Evolutionary conservation across 805 yeast genomes (phyloP).

Genomic region (Wickerhamiella sorbophila): DNA sequence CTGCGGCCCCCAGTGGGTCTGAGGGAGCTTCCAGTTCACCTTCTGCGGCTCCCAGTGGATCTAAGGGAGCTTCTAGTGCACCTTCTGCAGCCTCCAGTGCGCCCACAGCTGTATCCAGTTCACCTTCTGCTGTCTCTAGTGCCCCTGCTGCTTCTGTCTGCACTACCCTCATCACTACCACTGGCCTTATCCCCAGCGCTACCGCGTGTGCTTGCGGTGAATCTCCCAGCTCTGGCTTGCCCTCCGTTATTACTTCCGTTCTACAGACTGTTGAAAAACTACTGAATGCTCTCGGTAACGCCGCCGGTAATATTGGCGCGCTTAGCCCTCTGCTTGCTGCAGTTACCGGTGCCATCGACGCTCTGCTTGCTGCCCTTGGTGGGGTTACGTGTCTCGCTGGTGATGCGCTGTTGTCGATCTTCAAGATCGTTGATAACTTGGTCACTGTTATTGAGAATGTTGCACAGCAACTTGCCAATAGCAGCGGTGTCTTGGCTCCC

Average conservation of each 20-base stretch:
- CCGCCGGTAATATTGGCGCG: conserved; percentile 4
- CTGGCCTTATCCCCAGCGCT: too few species aligned
- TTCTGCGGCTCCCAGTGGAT: too few species aligned
- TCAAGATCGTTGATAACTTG: background rate
- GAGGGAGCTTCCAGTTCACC: too few species aligned
- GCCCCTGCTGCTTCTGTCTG: background rate
- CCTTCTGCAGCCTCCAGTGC: too few species aligned
- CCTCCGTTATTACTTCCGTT: conserved; percentile 11
- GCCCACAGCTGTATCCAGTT: too few species aligned
- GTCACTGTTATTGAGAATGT: background rate
- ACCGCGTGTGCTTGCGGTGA: background rate
- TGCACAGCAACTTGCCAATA: too few species aligned
- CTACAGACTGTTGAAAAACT: too few species aligned
- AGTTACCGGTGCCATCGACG: too few species aligned
- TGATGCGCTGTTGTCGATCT: conserved; percentile 10
- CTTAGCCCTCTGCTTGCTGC: conserved; percentile 4
- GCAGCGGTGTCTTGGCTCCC: background rate
- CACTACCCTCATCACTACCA: too few species aligned
- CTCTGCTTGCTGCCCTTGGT: conserved; percentile 7
- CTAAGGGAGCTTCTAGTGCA: too few species aligned
- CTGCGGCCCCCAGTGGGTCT: too few species aligned
- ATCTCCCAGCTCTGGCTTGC: conserved; percentile 5
- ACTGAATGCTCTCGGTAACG: conserved; percentile 3
- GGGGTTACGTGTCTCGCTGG: conserved; percentile 7
- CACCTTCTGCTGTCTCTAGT: background rate